phyloP scores from a whole-genome alignment of 176 grass and related monocot species.

The Rhynchospora breviuscula region DNA sequence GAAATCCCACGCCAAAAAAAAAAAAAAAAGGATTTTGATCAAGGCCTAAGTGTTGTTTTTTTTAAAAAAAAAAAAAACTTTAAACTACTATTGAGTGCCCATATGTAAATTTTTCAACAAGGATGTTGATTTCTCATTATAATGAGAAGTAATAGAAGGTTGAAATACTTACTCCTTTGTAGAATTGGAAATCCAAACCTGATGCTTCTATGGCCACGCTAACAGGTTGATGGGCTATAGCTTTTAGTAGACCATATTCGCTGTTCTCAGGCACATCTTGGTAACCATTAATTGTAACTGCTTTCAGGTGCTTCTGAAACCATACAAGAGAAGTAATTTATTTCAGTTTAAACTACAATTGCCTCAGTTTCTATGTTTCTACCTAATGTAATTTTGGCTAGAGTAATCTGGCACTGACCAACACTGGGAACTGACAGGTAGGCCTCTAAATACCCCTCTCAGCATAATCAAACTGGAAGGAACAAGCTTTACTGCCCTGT shows the following conservation, averaged over 20 bases:
- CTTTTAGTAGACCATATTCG: conserved; percentile 60
- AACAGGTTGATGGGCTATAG: conserved; percentile 60
- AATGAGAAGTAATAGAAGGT: background rate
- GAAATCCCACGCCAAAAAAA: too few relatives aligned
- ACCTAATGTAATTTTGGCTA: background rate
- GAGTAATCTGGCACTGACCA: background rate
- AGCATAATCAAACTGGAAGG: background rate
- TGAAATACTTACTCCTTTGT: conserved; percentile 52
- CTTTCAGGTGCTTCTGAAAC: conserved; percentile 34
- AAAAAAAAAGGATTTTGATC: too few relatives aligned
- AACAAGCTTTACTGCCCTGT: background rate
- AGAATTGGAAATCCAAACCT: conserved; percentile 74
- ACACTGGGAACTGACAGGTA: background rate
- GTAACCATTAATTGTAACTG: conserved; percentile 52
- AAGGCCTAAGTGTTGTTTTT: background rate
- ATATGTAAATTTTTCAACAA: background rate
- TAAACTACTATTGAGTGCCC: background rate
- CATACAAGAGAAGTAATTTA: background rate
- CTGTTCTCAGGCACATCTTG: conserved; percentile 72
- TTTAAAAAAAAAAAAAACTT: background rate
- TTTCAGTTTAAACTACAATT: background rate
- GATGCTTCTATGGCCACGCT: conserved; percentile 72
- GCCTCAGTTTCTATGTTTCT: background rate
- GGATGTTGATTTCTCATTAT: background rate
- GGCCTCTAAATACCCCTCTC: background rate